phyloP scores from a whole-genome alignment of 2,329 filamentous ascomycete genomes.

The Tympanopsis confertula region DNA sequence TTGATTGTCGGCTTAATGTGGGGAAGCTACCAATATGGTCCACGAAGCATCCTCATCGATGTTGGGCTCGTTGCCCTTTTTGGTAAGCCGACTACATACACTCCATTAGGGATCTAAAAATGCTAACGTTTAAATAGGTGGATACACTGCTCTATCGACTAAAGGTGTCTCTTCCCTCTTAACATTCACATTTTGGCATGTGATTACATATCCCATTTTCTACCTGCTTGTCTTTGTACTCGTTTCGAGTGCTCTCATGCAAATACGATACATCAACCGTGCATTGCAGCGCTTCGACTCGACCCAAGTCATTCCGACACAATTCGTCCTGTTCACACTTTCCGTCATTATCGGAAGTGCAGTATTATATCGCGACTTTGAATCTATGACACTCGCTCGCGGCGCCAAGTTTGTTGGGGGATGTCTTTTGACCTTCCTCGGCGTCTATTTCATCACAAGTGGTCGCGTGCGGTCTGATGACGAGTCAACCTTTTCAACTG shows the following conservation, averaged over 20 bases:
- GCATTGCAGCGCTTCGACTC: slow-evolving; percentile 88
- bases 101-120: slow-evolving; percentile 4
- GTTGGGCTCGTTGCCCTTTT: slow-evolving; percentile 86
- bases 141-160: slow-evolving; percentile 91
- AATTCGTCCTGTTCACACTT: slow-evolving; percentile 93
- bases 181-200: slow-evolving; percentile 78
- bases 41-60: slow-evolving; percentile 79
- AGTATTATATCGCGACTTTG: slow-evolving; percentile 87
- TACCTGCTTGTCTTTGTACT: slow-evolving; percentile 76
- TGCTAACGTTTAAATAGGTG: slow-evolving; percentile 38
- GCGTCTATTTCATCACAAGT: slow-evolving; percentile 94
- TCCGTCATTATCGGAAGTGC: slow-evolving; percentile 92
- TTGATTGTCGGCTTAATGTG: slow-evolving; percentile 72
- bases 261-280: slow-evolving; percentile 91
- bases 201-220: slow-evolving; percentile 82
- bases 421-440: slow-evolving; percentile 83
- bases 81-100: slow-evolving; percentile 41
- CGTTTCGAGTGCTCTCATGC: slow-evolving; percentile 78
- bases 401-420: slow-evolving; percentile 80
- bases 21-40: slow-evolving; percentile 73
- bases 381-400: slow-evolving; percentile 63
- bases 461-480: slow-evolving; percentile 48
- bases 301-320: slow-evolving; percentile 93
- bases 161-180: slow-evolving; percentile 94
- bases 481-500: slow-evolving; percentile 23